These are phyloP conservation scores for Candida broadrunensis DNA, from an alignment of 805 yeast species.

Conservation along the genomic window DNA sequence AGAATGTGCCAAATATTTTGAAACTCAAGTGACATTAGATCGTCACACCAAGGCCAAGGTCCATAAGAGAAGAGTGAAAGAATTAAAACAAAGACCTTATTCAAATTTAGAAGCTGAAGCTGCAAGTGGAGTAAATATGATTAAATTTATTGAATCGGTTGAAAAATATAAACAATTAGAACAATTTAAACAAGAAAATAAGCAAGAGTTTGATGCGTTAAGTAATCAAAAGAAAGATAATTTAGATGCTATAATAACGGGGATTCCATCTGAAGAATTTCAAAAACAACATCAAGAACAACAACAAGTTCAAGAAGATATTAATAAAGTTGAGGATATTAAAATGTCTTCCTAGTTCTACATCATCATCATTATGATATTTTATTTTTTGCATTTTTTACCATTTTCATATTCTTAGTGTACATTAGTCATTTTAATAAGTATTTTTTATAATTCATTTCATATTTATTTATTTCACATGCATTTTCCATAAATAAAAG, in stretches of 20 bases:
- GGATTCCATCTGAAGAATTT: slow-evolving; percentile 21
- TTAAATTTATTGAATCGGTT: slow-evolving; percentile 61
- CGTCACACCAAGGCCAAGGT: slow-evolving; percentile 72
- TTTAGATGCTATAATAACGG: slow-evolving; percentile 35
- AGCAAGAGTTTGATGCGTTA: slow-evolving; percentile 39
- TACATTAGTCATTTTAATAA: too few species aligned
- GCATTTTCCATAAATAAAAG: too few species aligned
- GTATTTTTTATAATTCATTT: too few species aligned
- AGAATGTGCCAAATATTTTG: slow-evolving; percentile 91
- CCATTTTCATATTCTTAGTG: too few species aligned
- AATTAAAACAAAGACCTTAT: slow-evolving; percentile 74
- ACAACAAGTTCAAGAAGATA: slow-evolving; percentile 1
- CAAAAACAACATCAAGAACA: slow-evolving; percentile 8
- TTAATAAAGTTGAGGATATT: slow-evolving; percentile 8
- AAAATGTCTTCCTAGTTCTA: slow-evolving; percentile 11
- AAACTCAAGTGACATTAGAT: slow-evolving; percentile 67
- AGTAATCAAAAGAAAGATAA: slow-evolving; percentile 35
- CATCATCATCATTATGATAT: background rate
- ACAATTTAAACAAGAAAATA: slow-evolving; percentile 36
- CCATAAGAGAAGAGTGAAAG: slow-evolving; percentile 84
- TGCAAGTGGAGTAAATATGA: slow-evolving; percentile 77
- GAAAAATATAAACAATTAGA: slow-evolving; percentile 53
- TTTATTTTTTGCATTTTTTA: too few species aligned
- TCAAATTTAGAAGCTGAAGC: slow-evolving; percentile 88
- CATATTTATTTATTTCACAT: too few species aligned